Percentiles rank a stretch among this genome's conserved stretches.
These are phyloP conservation scores for Coemansia sp. DNA, from an alignment of 192 early-diverging fungal species.

Conservation along the genomic window DNA sequence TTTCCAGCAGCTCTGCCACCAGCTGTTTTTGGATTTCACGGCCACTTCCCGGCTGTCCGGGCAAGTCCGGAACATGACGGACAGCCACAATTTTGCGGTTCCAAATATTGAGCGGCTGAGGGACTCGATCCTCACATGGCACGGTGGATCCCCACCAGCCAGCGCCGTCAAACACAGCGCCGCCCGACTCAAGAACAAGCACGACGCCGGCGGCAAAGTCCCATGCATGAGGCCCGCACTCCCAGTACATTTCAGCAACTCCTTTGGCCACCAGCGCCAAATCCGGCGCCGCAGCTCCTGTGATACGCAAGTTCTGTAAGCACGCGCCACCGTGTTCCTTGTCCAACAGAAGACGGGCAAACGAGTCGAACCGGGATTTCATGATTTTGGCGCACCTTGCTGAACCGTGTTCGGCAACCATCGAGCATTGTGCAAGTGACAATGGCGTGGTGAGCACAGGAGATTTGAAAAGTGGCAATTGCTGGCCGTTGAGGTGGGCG, in stretches of 20 bases:
- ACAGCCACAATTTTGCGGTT: slow-evolving; percentile 37
- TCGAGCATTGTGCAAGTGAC: slow-evolving; percentile 67
- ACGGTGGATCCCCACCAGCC: slow-evolving; percentile 39
- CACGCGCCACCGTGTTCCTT: slow-evolving; percentile 55
- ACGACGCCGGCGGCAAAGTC: slow-evolving; percentile 88
- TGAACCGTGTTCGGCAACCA: slow-evolving; percentile 85
- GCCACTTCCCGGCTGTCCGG: slow-evolving; percentile 31
- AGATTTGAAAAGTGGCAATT: slow-evolving; percentile 62
- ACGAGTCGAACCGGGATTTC: slow-evolving; percentile 64
- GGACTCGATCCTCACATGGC: slow-evolving; percentile 17
- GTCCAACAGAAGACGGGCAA: slow-evolving; percentile 64
- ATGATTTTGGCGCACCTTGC: slow-evolving; percentile 61
- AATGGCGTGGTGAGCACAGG: slow-evolving; percentile 59
- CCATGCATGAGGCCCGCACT: slow-evolving; percentile 76
- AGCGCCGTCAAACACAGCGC: slow-evolving; percentile 67
- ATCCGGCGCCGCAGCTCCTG: slow-evolving; percentile 77
- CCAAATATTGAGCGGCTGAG: slow-evolving; percentile 39
- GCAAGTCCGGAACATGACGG: slow-evolving; percentile 36
- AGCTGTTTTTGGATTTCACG: slow-evolving; percentile 57
- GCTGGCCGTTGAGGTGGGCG: slow-evolving; percentile 40
- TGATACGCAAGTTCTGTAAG: slow-evolving; percentile 71
- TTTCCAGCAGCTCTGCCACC: slow-evolving; percentile 58
- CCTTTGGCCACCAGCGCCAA: slow-evolving; percentile 82
- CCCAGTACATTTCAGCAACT: slow-evolving; percentile 86
- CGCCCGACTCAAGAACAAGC: slow-evolving; percentile 83